phyloP scores from a whole-genome alignment of 306 rosid species.

The Medicago truncatula region DNA sequence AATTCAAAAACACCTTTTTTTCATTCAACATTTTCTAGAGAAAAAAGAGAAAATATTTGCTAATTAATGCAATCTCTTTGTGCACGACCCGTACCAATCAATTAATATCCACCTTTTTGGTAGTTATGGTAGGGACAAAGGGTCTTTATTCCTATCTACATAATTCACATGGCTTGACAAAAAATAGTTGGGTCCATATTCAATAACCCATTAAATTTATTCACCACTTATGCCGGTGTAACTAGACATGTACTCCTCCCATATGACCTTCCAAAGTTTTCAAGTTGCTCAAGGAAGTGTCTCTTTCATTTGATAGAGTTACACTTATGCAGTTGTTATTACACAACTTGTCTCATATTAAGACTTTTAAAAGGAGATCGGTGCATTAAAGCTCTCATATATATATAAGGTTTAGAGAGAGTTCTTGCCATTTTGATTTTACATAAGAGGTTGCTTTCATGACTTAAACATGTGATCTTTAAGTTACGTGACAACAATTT shows the following conservation, averaged over 20 bases:
- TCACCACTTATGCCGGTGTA: conserved; percentile 43
- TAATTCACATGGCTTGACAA: conserved; percentile 40
- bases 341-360: no score
- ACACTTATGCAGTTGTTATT: no score
- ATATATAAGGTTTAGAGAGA: no score
- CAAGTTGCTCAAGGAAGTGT: conserved; percentile 43
- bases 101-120: neutral
- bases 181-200: conserved; percentile 38
- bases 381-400: no score
- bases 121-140: conserved; percentile 14
- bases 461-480: no score
- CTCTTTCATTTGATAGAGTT: conserved; percentile 28
- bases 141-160: conserved; percentile 24
- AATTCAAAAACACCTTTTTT: conserved; percentile 22
- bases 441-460: no score
- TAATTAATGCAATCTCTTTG: conserved; percentile 17
- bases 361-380: no score
- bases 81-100: conserved; percentile 4
- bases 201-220: conserved; percentile 39
- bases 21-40: conserved; percentile 20
- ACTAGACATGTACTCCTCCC: conserved; percentile 7
- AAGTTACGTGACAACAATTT: no score
- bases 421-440: no score
- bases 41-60: neutral
- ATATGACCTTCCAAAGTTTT: conserved; percentile 41